Conservation (phyloP, 805 yeast genomes). For the Saccharomycopsis babjevae region DNA sequence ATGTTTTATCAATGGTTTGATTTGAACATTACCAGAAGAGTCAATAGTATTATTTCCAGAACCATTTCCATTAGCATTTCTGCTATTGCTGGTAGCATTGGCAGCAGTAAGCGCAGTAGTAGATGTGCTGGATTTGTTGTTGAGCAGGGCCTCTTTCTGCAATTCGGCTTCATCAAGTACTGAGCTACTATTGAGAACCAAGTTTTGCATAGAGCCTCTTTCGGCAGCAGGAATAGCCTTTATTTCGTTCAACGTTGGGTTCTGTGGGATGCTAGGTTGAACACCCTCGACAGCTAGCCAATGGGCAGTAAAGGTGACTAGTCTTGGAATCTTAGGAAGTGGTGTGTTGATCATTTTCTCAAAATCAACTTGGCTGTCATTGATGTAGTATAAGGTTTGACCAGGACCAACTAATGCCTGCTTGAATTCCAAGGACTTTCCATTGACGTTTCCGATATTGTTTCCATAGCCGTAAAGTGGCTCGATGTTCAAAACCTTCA, state of each 20-base stretch:
- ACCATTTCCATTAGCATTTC: slow-evolving; percentile 18
- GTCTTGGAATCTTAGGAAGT: slow-evolving; percentile 88
- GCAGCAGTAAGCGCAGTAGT: slow-evolving; percentile 20
- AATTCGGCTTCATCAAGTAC: slow-evolving; percentile 14
- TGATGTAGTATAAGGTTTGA: slow-evolving; percentile 84
- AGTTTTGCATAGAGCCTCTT: slow-evolving; percentile 73
- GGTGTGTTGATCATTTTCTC: slow-evolving; percentile 91
- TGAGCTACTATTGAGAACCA: slow-evolving; percentile 38
- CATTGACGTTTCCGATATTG: slow-evolving; percentile 28
- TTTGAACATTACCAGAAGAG: slow-evolving; percentile 28
- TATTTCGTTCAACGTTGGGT: slow-evolving; percentile 73
- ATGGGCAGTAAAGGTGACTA: slow-evolving; percentile 86
- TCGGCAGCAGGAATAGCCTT: slow-evolving; percentile 64
- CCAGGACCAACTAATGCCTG: slow-evolving; percentile 89
- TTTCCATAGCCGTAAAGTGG: slow-evolving; percentile 86
- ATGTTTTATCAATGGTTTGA: slow-evolving; percentile 90
- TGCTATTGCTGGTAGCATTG: slow-evolving; percentile 16
- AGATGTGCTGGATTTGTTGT: slow-evolving; percentile 18
- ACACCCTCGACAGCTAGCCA: slow-evolving; percentile 99
- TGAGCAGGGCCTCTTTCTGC: slow-evolving; percentile 18
- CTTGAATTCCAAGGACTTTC: slow-evolving; percentile 63
- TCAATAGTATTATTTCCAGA: slow-evolving; percentile 2
- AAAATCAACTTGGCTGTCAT: slow-evolving; percentile 87
- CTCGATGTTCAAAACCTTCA: slow-evolving; percentile 81
- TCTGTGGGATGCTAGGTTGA: slow-evolving; percentile 95